These are phyloP conservation scores for Amphicarpaea edgeworthii DNA, from an alignment of 306 rosid species.

Conservation along the genomic window DNA sequence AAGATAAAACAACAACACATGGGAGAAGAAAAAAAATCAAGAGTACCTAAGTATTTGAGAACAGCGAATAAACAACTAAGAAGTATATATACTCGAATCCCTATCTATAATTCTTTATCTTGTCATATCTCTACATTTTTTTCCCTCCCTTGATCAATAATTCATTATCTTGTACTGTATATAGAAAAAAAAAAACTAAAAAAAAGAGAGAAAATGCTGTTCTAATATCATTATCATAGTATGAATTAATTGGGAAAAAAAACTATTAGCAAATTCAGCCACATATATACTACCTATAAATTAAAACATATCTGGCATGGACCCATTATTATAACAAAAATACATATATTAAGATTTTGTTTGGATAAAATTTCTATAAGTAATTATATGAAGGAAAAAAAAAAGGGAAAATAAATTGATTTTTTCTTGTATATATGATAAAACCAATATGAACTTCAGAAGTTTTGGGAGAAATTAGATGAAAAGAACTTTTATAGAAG, in stretches of 20 bases:
- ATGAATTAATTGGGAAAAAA: background rate
- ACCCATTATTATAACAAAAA: background rate
- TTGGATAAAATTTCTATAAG: background rate
- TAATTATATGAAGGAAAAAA: background rate
- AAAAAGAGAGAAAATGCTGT: background rate
- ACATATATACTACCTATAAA: too few species aligned
- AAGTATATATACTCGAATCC: slow-evolving; percentile 11
- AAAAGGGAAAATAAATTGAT: background rate
- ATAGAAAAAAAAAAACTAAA: background rate
- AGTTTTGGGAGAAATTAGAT: background rate
- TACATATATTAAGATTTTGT: too few species aligned
- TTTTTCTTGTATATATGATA: background rate
- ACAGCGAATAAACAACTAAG: slow-evolving; percentile 12
- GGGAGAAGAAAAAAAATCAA: background rate
- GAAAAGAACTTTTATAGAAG: background rate
- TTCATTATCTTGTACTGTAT: background rate
- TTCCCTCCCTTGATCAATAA: background rate
- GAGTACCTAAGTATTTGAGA: slow-evolving; percentile 1
- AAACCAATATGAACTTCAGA: background rate
- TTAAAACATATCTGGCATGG: too few species aligned
- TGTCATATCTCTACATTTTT: background rate
- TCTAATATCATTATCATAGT: background rate
- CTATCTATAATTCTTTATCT: background rate
- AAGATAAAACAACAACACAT: background rate
- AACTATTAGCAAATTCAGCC: background rate